Percentiles rank a stretch among this genome's conserved stretches.
Evolutionary conservation across 805 yeast species (phyloP).

Genomic region (Spathaspora arborariae): DNA sequence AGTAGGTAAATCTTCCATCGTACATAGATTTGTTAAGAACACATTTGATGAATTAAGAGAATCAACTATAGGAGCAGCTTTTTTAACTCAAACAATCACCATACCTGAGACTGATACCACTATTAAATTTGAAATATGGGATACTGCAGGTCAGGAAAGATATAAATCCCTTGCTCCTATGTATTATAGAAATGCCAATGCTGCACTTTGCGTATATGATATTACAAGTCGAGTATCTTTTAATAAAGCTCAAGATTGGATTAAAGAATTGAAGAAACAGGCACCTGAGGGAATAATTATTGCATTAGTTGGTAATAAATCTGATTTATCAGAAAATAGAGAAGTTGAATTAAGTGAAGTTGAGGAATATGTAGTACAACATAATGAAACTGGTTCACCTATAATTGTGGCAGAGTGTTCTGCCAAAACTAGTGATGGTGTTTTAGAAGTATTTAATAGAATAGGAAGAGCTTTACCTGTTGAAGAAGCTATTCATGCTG

Average conservation of each 20-base stretch:
- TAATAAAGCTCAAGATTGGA: slow-evolving; percentile 71
- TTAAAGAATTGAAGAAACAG: slow-evolving; percentile 76
- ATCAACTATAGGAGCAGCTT: slow-evolving; percentile 85
- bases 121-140: slow-evolving; percentile 78
- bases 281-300: slow-evolving; percentile 73
- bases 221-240: slow-evolving; percentile 67
- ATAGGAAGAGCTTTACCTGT: slow-evolving; percentile 42
- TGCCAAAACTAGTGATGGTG: slow-evolving; percentile 43
- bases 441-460: slow-evolving; percentile 35
- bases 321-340: slow-evolving; percentile 54
- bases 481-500: slow-evolving; percentile 30
- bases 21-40: slow-evolving; percentile 64
- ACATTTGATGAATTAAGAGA: slow-evolving; percentile 70
- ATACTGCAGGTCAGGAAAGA: slow-evolving; percentile 87
- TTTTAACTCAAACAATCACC: slow-evolving; percentile 63
- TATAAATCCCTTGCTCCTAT: slow-evolving; percentile 43
- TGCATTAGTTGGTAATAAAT: slow-evolving; percentile 78
- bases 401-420: slow-evolving; percentile 39
- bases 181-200: slow-evolving; percentile 52
- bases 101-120: slow-evolving; percentile 48
- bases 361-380: slow-evolving; percentile 37
- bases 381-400: slow-evolving; percentile 36
- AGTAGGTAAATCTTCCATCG: slow-evolving; percentile 67
- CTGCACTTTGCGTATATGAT: slow-evolving; percentile 76
- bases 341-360: slow-evolving; percentile 42